These are phyloP conservation scores for Hortiboletus flavorubellus DNA, from an alignment of 768 basidiomycete species.

Conservation along the genomic window DNA sequence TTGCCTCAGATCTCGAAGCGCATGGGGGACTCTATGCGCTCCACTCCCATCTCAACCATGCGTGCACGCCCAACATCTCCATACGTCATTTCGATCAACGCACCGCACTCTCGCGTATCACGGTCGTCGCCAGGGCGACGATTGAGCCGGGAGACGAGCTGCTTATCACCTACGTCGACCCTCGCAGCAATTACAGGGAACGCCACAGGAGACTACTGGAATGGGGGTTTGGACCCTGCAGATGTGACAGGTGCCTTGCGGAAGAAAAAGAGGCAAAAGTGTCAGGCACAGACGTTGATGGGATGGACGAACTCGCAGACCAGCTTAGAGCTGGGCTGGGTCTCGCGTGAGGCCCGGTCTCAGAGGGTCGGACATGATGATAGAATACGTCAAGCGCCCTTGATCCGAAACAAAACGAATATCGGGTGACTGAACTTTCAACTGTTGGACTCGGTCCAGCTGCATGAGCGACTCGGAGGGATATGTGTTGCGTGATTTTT, in stretches of 20 bases:
- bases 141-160: constrained; percentile 76
- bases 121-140: constrained; percentile 60
- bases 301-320: constrained; percentile 47
- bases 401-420: background rate
- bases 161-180: constrained; percentile 75
- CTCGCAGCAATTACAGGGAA: constrained; percentile 34
- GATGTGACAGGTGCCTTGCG: constrained; percentile 61
- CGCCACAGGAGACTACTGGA: constrained; percentile 55
- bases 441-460: background rate
- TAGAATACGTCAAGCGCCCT: background rate
- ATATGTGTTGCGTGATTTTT: background rate
- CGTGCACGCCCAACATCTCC: constrained; percentile 75
- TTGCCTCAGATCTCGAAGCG: constrained; percentile 65
- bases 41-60: constrained; percentile 87
- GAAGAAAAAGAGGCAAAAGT: constrained; percentile 43
- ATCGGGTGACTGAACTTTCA: background rate
- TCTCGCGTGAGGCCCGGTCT: constrained; percentile 34
- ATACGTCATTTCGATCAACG: constrained; percentile 73
- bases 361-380: background rate
- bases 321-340: constrained; percentile 67
- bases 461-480: background rate
- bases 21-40: constrained; percentile 85
- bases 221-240: constrained; percentile 76
- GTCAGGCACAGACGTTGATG: constrained; percentile 1
- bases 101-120: constrained; percentile 69